Conservation (phyloP, 2,329 filamentous ascomycete genomes). For the Didymella glomerata region DNA sequence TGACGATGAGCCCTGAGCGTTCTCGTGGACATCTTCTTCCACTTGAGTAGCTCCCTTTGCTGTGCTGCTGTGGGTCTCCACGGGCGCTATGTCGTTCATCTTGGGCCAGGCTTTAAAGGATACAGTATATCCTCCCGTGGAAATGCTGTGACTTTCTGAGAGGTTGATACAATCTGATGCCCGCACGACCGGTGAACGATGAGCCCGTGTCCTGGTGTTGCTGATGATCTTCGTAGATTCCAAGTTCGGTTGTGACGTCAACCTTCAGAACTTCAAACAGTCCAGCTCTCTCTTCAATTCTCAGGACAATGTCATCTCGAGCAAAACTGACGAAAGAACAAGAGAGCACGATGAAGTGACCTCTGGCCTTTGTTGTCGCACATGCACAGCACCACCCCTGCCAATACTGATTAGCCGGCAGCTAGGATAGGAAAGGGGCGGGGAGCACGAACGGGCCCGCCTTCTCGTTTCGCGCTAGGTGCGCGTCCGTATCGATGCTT, state of each 20-base stretch:
- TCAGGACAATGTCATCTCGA: background rate
- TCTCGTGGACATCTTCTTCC: slow-evolving; percentile 9
- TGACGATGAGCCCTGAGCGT: slow-evolving; percentile 10
- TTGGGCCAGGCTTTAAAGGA: background rate
- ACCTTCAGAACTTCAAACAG: background rate
- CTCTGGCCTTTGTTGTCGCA: slow-evolving; percentile 10
- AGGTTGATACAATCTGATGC: background rate
- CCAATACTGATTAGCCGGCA: slow-evolving; percentile 11
- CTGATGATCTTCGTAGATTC: background rate
- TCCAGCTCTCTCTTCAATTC: background rate
- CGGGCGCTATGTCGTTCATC: slow-evolving; percentile 14
- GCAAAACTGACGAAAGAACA: background rate
- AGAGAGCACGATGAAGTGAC: background rate
- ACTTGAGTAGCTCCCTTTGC: slow-evolving; percentile 3
- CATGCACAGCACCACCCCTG: background rate
- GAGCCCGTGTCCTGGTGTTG: background rate
- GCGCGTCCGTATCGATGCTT: slow-evolving; percentile 6
- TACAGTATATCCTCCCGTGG: background rate
- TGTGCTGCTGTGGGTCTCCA: slow-evolving; percentile 10
- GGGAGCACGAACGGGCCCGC: slow-evolving; percentile 17
- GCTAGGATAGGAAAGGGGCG: slow-evolving; percentile 19
- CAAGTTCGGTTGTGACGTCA: slow-evolving; percentile 7
- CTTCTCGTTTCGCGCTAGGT: slow-evolving; percentile 19
- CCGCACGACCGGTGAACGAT: background rate
- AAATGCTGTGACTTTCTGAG: no score